Conservation (phyloP, 2,329 filamentous ascomycete species). For the Mollisiaceae sp. region DNA sequence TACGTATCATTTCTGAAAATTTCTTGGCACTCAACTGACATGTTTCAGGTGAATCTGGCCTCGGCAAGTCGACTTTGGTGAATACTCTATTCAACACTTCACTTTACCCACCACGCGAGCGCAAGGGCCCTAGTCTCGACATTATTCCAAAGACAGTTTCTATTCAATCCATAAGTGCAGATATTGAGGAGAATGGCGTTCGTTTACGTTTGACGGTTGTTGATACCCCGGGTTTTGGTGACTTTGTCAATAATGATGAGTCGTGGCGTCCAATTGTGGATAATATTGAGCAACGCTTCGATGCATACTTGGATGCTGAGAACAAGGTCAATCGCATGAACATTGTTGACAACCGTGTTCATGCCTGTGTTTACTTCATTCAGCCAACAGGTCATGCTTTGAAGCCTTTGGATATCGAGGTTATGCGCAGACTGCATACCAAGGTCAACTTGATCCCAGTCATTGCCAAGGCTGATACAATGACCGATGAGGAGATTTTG, state of each 20-base stretch:
- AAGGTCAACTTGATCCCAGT: constrained; percentile 99
- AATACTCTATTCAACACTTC: constrained; percentile 99
- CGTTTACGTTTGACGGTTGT: constrained; percentile 95
- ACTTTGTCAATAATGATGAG: constrained; percentile 99
- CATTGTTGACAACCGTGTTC: constrained; percentile 98
- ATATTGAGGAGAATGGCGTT: constrained; percentile 98
- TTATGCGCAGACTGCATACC: constrained; percentile 99
- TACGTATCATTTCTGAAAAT: constrained; percentile 56
- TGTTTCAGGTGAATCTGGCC: constrained; percentile 87
- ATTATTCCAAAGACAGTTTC: constrained; percentile 98
- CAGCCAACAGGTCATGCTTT: constrained; percentile 98
- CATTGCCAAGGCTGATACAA: constrained; percentile 97
- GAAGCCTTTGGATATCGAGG: constrained; percentile 98
- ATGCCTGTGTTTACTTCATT: constrained; percentile 99
- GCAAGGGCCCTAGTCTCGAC: constrained; percentile 94
- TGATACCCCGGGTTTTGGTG: constrained; percentile 96
- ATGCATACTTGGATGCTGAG: constrained; percentile 97
- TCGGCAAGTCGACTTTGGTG: constrained; percentile 98
- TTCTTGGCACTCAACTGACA: constrained; percentile 26
- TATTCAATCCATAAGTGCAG: constrained; percentile 92
- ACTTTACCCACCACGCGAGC: constrained; percentile 97
- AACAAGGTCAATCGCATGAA: constrained; percentile 99
- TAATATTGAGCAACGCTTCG: constrained; percentile 99
- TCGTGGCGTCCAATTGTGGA: constrained; percentile 99
- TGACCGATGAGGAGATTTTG: constrained; percentile 94